Conservation (phyloP, 495 filamentous ascomycete genomes). For the Aspergillus panamensis region DNA sequence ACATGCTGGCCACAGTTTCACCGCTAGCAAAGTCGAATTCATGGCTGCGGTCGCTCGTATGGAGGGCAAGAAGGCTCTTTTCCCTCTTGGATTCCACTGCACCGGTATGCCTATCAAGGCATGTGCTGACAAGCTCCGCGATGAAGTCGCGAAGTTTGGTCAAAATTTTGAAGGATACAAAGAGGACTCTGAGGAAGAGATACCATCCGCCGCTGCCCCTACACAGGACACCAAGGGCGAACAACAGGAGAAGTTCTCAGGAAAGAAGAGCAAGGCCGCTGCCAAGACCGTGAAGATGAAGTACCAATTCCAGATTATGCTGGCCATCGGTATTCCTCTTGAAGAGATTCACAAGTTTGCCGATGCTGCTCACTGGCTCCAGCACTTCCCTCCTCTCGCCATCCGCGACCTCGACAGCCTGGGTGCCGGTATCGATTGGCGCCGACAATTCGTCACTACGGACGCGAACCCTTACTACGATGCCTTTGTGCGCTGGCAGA, state of each 20-base stretch:
- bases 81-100: constrained; percentile 91
- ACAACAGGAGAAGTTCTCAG: constrained; percentile 82
- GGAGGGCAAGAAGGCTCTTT: constrained; percentile 82
- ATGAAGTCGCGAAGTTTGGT: constrained; percentile 88
- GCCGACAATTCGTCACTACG: constrained; percentile 86
- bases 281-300: constrained; percentile 88
- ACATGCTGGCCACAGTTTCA: constrained; percentile 90
- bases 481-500: constrained; percentile 95
- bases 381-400: constrained; percentile 82
- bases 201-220: constrained; percentile 48
- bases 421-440: constrained; percentile 87
- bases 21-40: constrained; percentile 88
- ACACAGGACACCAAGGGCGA: constrained; percentile 67
- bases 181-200: constrained; percentile 50
- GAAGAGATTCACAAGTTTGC: constrained; percentile 90
- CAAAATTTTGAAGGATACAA: constrained; percentile 75
- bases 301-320: constrained; percentile 88
- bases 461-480: constrained; percentile 98
- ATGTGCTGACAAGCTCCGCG: constrained; percentile 87
- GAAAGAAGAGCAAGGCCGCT: constrained; percentile 91
- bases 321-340: constrained; percentile 74
- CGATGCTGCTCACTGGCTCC: constrained; percentile 80
- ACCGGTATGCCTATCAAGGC: constrained; percentile 99
- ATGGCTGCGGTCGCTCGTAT: constrained; percentile 77
- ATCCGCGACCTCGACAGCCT: constrained; percentile 77